These are phyloP conservation scores for Xerocomus minutiporus DNA, from an alignment of 1,284 basidiomycete species.

Conservation along the genomic window DNA sequence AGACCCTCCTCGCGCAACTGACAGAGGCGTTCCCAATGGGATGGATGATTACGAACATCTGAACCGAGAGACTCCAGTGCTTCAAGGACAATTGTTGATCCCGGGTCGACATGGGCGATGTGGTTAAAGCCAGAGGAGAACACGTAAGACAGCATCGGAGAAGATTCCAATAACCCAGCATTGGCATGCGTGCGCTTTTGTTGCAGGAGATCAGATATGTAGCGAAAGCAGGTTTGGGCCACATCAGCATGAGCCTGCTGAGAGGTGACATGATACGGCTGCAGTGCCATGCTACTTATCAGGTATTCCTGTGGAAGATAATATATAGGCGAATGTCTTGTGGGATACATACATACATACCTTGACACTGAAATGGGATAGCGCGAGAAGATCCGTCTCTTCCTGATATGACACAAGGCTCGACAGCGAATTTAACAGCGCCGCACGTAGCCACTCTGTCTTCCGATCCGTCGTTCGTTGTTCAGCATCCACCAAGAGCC, in stretches of 20 bases:
- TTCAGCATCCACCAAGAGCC: background rate
- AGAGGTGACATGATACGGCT: background rate
- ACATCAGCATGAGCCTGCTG: background rate
- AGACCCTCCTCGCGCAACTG: background rate
- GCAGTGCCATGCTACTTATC: background rate
- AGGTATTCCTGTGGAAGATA: slow-evolving; percentile 1
- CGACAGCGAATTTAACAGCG: background rate
- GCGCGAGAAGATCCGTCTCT: background rate
- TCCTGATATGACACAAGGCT: slow-evolving; percentile 1
- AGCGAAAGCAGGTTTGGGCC: background rate
- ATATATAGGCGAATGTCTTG: background rate
- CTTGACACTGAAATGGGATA: slow-evolving; percentile 5
- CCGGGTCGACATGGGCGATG: background rate
- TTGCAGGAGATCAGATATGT: background rate
- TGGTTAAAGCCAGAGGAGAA: slow-evolving; percentile 2
- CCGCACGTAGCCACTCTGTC: background rate
- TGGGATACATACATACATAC: background rate
- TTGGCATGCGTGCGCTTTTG: no score
- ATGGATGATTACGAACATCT: background rate
- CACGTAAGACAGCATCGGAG: slow-evolving; percentile 2
- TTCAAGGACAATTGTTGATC: background rate
- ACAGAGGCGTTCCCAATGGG: background rate
- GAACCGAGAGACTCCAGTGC: background rate
- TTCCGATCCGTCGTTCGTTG: no score
- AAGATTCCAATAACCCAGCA: background rate